A percentile compares a stretch with the other conserved stretches of the same genome.
Evolutionary conservation across 2,329 filamentous ascomycete species (phyloP).

Genomic region (Botrytis aclada): DNA sequence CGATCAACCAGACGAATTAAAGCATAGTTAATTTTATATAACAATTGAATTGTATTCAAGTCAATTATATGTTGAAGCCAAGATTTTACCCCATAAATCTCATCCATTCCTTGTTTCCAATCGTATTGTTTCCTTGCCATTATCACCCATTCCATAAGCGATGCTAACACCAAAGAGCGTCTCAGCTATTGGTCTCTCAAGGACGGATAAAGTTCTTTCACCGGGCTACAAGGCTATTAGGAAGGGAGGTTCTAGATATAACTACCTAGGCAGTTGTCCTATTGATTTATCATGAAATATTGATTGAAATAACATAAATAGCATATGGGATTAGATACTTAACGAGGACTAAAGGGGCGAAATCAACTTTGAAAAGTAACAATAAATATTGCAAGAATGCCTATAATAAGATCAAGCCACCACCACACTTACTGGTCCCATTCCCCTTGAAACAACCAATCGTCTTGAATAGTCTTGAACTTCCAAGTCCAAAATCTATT

Average conservation of each 20-base stretch:
- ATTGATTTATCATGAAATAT: neutral
- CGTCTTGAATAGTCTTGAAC: neutral
- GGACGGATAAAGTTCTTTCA: neutral
- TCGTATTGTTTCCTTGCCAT: neutral
- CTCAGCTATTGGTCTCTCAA: neutral
- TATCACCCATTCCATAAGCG: neutral
- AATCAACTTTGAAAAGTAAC: neutral
- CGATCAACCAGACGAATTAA: neutral
- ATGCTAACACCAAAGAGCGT: neutral
- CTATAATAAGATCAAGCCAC: constrained; percentile 14
- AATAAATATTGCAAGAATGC: neutral
- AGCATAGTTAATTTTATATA: neutral
- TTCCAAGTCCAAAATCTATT: constrained; percentile 3
- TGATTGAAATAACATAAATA: neutral
- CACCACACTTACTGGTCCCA: neutral
- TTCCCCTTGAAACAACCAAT: constrained; percentile 15
- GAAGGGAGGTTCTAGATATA: neutral
- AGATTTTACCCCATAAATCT: constrained; percentile 5
- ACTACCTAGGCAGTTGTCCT: neutral
- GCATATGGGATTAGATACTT: neutral
- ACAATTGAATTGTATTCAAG: neutral
- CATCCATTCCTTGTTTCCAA: neutral
- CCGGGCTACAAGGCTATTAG: neutral
- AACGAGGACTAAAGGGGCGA: neutral
- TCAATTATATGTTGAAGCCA: neutral